Conservation (phyloP, 2,329 filamentous ascomycete species). For the Talaromyces atroroseus region DNA sequence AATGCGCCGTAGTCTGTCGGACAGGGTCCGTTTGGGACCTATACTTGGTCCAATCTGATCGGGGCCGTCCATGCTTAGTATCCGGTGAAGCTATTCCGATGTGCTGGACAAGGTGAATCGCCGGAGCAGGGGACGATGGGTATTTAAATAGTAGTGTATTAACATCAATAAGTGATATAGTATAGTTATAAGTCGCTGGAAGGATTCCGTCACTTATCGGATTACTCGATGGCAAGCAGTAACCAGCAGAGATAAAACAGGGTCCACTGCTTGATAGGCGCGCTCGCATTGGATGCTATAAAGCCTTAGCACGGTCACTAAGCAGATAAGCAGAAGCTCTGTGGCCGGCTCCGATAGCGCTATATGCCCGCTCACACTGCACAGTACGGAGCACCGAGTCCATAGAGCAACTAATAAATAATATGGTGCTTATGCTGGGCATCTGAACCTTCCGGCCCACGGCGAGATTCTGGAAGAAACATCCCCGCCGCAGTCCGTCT, state of each 20-base stretch:
- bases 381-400: too few species aligned
- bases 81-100: not conserved
- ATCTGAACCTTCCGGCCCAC: too few species aligned
- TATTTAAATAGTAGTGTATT: too few species aligned
- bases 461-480: too few species aligned
- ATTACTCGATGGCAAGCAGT: not conserved
- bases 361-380: not conserved
- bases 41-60: constrained; percentile 41
- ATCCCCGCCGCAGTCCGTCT: too few species aligned
- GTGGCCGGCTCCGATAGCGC: not conserved
- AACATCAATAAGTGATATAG: too few species aligned
- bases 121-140: too few species aligned
- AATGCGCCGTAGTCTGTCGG: constrained; percentile 30
- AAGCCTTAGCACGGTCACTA: too few species aligned
- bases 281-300: too few species aligned
- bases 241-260: not conserved
- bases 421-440: too few species aligned
- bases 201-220: not conserved
- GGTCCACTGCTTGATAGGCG: not conserved
- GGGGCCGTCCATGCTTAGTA: constrained; percentile 27
- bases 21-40: constrained; percentile 31
- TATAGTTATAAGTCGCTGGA: not conserved
- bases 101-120: not conserved
- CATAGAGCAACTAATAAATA: too few species aligned
- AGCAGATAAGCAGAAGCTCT: too few species aligned